Base-by-base conservation (phyloP, 2,329 filamentous ascomycete genomes). In the Aspergillus chevalieri region DNA sequence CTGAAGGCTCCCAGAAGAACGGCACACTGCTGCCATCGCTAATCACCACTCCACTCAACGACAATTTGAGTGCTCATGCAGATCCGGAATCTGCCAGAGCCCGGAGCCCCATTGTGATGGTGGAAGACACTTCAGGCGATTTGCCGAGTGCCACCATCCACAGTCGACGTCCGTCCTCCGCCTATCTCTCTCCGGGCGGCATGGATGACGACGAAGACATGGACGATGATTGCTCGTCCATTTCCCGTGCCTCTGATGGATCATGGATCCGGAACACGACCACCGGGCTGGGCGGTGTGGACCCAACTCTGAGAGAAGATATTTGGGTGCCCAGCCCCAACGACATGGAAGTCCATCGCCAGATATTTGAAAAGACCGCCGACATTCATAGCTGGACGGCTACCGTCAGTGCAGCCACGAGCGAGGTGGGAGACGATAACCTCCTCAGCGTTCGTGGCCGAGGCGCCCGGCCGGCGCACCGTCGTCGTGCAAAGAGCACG, bases 351-450 rank as follows among this genome's bases (percentile, higher is more conserved):
- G 65, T 73, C 41, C 66, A 73, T 50, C 71, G 74, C 45, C 65
- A 73, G 30, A 64, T 72, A 28, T 69, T 73, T 3, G 74, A 79
- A 46, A 79, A 75, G 57, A 79, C 79, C 50, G 67, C 71, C 7
- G 76, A 79, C 47, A 78, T 82, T 30, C 69, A 72, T 46, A 67
- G 72, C 19, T 82, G 79, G 79, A 70, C 80, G 3, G 72, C 65
- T 12, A 70, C 72, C 10, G 73, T 73, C n/a, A 78, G 73, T 54
- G 73, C 73, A 39, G 72, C 70, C 14, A 74, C 68, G 41, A 74
- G 73, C 47, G 69, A 67, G 47, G 56, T 61, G n/a, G 66, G 65
- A 24, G 64, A 68, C 38, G 60, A 65, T 14, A 52, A 54, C 19
- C 48, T 56, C 26, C 49, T 50, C 9, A 19, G 10, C 38, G 52